Evolutionary conservation across 2,329 filamentous ascomycete species (phyloP).

Genomic region (Calonectria multiphialidica): DNA sequence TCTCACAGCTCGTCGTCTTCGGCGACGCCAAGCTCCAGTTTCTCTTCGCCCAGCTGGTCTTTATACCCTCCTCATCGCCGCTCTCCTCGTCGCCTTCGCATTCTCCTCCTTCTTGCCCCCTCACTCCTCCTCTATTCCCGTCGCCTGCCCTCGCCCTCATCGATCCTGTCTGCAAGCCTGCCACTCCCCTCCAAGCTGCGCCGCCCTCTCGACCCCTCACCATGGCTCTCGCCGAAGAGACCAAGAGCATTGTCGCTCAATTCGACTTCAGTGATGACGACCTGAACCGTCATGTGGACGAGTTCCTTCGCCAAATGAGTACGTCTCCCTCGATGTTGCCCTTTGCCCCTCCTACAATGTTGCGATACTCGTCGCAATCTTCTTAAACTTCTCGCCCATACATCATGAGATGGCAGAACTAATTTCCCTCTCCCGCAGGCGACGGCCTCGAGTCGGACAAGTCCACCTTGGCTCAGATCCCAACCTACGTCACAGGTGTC

Average conservation of each 20-base stretch:
- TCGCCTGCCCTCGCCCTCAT: constrained; percentile 50
- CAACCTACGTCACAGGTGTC: constrained; percentile 94
- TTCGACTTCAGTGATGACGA: constrained; percentile 87
- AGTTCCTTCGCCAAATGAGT: constrained; percentile 90
- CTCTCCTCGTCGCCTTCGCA: constrained; percentile 37
- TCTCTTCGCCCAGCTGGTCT: constrained; percentile 38
- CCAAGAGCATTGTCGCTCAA: constrained; percentile 82
- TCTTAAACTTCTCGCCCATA: constrained; percentile 20
- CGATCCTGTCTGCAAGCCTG: constrained; percentile 66
- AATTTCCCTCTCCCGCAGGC: constrained; percentile 59
- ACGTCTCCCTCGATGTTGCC: constrained; percentile 37
- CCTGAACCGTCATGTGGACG: constrained; percentile 83
- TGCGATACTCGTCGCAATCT: constrained; percentile 3
- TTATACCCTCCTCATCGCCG: constrained; percentile 39
- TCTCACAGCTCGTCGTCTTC: constrained; percentile 65
- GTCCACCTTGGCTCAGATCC: constrained; percentile 92
- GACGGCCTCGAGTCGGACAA: constrained; percentile 85
- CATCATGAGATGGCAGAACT: constrained; percentile 22
- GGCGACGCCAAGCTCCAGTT: constrained; percentile 60
- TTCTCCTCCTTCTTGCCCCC: constrained; percentile 39
- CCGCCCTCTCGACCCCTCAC: constrained; percentile 67
- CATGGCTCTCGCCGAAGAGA: constrained; percentile 77
- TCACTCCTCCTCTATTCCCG: constrained; percentile 41
- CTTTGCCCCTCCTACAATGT: constrained; percentile 4
- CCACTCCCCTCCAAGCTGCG: constrained; percentile 65